A percentile compares a stretch with the other conserved stretches of the same genome.
These are phyloP conservation scores for Cyphellophora attinorum DNA, from an alignment of 2,329 filamentous ascomycete species.

Conservation along the genomic window DNA sequence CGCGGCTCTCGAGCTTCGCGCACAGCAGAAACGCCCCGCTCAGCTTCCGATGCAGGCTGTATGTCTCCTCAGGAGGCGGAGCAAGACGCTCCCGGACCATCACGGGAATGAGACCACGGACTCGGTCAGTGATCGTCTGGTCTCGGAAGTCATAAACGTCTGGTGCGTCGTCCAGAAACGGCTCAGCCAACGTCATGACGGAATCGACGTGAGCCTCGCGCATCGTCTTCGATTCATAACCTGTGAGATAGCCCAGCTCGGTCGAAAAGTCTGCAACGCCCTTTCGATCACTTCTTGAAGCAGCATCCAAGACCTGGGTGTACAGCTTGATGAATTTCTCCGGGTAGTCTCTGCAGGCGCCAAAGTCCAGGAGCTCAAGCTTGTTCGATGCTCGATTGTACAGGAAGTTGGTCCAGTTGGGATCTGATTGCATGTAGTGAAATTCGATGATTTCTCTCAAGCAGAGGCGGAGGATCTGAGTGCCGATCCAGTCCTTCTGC, in stretches of 20 bases:
- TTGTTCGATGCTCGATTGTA: conserved; percentile 65
- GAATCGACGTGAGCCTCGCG: conserved; percentile 81
- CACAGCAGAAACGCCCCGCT: conserved; percentile 92
- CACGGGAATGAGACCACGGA: conserved; percentile 76
- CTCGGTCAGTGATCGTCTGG: conserved; percentile 93
- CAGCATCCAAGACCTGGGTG: conserved; percentile 68
- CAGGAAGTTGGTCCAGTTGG: conserved; percentile 98
- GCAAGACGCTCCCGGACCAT: conserved; percentile 85
- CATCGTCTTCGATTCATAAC: conserved; percentile 78
- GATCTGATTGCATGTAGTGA: conserved; percentile 97
- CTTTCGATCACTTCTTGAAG: conserved; percentile 58
- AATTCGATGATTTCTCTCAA: conserved; percentile 90
- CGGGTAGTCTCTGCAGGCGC: conserved; percentile 79
- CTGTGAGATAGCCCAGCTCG: conserved; percentile 81
- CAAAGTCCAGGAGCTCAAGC: conserved; percentile 91
- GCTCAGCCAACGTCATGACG: conserved; percentile 83
- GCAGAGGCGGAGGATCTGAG: conserved; percentile 83
- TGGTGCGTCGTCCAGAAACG: conserved; percentile 67
- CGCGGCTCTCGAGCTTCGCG: conserved; percentile 71
- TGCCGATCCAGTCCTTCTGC: conserved; percentile 92
- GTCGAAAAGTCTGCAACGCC: conserved; percentile 60
- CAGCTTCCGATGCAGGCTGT: conserved; percentile 86
- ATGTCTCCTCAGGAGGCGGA: conserved; percentile 94
- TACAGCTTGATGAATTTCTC: conserved; percentile 71
- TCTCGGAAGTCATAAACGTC: conserved; percentile 84